Conservation (phyloP, 768 basidiomycete species). For the Mycena floridula region DNA sequence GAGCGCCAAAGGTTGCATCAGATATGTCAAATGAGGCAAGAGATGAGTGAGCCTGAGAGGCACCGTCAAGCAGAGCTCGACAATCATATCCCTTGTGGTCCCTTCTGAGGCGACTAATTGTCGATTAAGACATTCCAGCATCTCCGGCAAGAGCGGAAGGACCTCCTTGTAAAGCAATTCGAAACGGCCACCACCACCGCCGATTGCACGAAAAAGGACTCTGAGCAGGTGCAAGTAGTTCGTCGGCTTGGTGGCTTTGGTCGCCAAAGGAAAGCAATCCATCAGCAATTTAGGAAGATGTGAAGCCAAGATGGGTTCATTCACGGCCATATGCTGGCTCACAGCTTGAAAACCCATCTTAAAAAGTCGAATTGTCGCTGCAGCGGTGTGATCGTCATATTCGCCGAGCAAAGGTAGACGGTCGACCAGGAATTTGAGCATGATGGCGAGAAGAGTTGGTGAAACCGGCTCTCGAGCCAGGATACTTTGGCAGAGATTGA, state of each 20-base stretch:
- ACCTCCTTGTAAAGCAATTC: slow-evolving; percentile 96
- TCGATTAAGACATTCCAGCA: slow-evolving; percentile 91
- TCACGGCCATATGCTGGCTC: slow-evolving; percentile 58
- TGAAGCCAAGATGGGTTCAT: slow-evolving; percentile 90
- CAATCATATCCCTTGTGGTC: slow-evolving; percentile 84
- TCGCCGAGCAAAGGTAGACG: slow-evolving; percentile 81
- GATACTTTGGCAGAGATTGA: slow-evolving; percentile 80
- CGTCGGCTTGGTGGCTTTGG: slow-evolving; percentile 83
- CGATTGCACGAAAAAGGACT: slow-evolving; percentile 88
- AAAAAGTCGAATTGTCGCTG: slow-evolving; percentile 84
- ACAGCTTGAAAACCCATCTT: slow-evolving; percentile 95
- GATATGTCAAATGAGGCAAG: slow-evolving; percentile 87
- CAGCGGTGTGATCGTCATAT: slow-evolving; percentile 74
- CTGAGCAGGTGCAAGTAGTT: slow-evolving; percentile 92
- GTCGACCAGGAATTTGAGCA: slow-evolving; percentile 80
- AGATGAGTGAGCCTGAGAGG: slow-evolving; percentile 93
- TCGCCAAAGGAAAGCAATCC: slow-evolving; percentile 92
- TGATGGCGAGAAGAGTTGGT: slow-evolving; percentile 79
- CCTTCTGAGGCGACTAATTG: slow-evolving; percentile 84
- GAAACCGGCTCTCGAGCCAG: slow-evolving; percentile 74
- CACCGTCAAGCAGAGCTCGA: slow-evolving; percentile 95
- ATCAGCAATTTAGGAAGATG: slow-evolving; percentile 91
- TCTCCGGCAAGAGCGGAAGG: slow-evolving; percentile 90
- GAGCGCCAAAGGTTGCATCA: slow-evolving; percentile 94
- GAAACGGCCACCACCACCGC: slow-evolving; percentile 87